These are phyloP conservation scores for Naganishia antarctica DNA, from an alignment of 768 basidiomycete genomes.

Conservation along the genomic window DNA sequence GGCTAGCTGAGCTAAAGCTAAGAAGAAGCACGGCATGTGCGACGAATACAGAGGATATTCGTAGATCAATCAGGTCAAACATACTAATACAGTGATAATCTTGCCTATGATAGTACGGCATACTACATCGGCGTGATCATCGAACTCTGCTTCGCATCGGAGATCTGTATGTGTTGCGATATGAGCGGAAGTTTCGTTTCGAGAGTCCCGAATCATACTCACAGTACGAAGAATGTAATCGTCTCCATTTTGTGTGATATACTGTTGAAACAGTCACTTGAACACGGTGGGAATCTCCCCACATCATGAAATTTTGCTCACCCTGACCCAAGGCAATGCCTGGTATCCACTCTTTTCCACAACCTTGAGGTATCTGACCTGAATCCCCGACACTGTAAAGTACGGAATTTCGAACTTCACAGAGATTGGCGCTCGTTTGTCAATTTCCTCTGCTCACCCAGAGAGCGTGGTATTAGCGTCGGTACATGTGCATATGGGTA, in stretches of 20 bases:
- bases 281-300: background rate
- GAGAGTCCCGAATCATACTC: background rate
- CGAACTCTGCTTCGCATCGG: conserved; percentile 45
- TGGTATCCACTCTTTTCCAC: conserved; percentile 99
- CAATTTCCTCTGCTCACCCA: conserved; percentile 58
- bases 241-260: conserved; percentile 51
- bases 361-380: conserved; percentile 95
- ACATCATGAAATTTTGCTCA: conserved; percentile 49
- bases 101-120: background rate
- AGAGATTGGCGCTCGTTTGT: conserved; percentile 88
- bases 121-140: conserved; percentile 44
- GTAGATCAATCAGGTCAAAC: too few relatives aligned
- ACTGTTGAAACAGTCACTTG: conserved; percentile 7
- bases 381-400: conserved; percentile 87
- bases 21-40: too few relatives aligned
- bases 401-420: conserved; percentile 99
- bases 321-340: conserved; percentile 60
- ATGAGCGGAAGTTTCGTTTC: background rate
- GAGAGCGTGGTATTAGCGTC: background rate
- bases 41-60: too few relatives aligned
- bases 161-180: conserved; percentile 27
- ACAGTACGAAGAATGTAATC: conserved; percentile 49
- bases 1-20: too few relatives aligned
- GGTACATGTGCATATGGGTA: background rate
- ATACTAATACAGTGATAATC: background rate